Evolutionary conservation across 305 asterid genomes (phyloP).

Genomic region (Petunia hybrid): DNA sequence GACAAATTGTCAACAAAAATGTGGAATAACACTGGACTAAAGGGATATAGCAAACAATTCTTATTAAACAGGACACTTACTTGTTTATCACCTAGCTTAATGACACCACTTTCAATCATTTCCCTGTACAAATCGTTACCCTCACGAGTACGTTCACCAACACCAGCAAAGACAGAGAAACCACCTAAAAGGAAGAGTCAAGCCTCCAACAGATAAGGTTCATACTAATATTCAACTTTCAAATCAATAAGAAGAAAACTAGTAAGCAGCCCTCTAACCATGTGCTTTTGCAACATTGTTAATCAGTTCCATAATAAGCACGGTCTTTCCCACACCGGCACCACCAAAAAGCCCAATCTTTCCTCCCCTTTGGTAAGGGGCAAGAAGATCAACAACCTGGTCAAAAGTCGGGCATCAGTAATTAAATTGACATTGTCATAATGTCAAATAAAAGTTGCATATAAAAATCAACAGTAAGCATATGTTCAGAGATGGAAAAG

Average conservation of each 20-base stretch:
- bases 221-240: not conserved
- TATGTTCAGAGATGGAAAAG: not conserved
- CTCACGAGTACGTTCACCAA: constrained; percentile 97
- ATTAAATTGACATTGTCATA: constrained; percentile 24
- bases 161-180: constrained; percentile 99
- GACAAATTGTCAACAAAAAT: constrained; percentile 14
- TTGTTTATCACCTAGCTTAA: constrained; percentile 96
- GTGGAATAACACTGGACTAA: not conserved
- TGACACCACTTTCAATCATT: constrained; percentile 99
- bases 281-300: constrained; percentile 97
- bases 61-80: constrained; percentile 43
- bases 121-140: constrained; percentile 96
- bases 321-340: constrained; percentile 97
- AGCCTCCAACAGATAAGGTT: constrained; percentile 30
- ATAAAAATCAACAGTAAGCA: constrained; percentile 4
- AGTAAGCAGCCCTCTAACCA: constrained; percentile 57
- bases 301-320: constrained; percentile 94
- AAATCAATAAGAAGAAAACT: not conserved
- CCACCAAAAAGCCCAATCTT: constrained; percentile 98
- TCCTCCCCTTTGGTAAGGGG: constrained; percentile 99
- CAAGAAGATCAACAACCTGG: constrained; percentile 96
- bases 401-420: not conserved
- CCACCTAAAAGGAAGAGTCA: constrained; percentile 68
- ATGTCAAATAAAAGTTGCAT: not conserved
- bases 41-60: constrained; percentile 9